Base-by-base conservation (phyloP, 345 rosid genomes). In the Clausena lansium region DNA sequence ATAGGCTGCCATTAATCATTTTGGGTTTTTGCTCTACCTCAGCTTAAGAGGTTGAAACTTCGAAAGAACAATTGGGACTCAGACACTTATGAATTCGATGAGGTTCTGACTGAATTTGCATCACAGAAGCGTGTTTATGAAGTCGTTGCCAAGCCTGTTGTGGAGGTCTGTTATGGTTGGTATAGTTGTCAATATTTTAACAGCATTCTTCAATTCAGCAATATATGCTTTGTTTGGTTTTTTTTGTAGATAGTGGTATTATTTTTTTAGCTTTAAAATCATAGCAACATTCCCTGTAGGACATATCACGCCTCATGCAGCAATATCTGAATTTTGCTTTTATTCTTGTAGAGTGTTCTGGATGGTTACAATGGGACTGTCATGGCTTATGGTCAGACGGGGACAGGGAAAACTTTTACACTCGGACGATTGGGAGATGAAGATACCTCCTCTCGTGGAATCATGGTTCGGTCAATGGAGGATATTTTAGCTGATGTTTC, bases 371-470 rank as follows among this genome's bases (percentile, higher is more conserved):
- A 96, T 76, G 99, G 99, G 63, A 92, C 98, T 22, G 92, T 96
- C 36, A 94, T 96, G 99, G 98, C 99, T 65, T 96, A 96, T 84
- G 99, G 99, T 60, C 99, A 96, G 85, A 96, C 99, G 20, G 99
- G 99, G 76, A 96, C 99, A 0, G 99, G 99, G 9, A 96, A 96
- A 80, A 96, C 99, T 64, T 93, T 92, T 81, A 96, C 99, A 57
- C 92, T 96, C 57, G 99, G 98, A 66, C 87, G 84, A 78, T 85
- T 96, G 79, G 98, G 98, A 32, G 98, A 91, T 50, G 98, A 96
- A 89, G 98, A 93, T 82, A 87, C 87, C 0, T 92, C 97, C 84
- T 96, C 91, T 84, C 97, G 99, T 60, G 99, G 99, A 80, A 96
- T 96, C 80, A 96, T 96, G 99, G 99, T 92, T 54, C 91, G 98